phyloP scores from a whole-genome alignment of 352 stramenopile genomes.

The Pythium dissotocum region DNA sequence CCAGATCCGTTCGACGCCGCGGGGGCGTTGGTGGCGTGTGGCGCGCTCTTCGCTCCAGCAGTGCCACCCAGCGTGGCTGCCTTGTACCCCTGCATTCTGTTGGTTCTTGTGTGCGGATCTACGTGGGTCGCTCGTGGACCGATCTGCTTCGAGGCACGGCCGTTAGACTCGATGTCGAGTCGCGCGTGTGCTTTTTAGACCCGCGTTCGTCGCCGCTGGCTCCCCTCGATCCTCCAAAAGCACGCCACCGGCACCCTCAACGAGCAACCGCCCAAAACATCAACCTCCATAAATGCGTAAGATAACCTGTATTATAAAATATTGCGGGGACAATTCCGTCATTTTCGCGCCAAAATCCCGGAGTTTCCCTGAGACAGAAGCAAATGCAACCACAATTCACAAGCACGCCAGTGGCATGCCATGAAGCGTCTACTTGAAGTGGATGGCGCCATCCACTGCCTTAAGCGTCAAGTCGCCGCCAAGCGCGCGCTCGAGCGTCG shows the following conservation, averaged over 20 bases:
- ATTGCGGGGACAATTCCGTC: constrained; percentile 11
- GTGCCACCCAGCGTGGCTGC: constrained; percentile 23
- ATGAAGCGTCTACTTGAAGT: constrained; percentile 24
- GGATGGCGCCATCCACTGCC: constrained; percentile 27
- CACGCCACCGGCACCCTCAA: constrained; percentile 23
- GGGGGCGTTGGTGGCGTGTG: constrained; percentile 1
- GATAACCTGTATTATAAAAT: constrained; percentile 19
- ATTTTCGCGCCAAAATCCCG: constrained; percentile 8
- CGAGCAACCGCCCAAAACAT: constrained; percentile 15
- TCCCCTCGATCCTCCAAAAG: constrained; percentile 22
- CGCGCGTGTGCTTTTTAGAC: constrained; percentile 14
- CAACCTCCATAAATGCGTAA: constrained; percentile 16
- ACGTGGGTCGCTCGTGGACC: not conserved
- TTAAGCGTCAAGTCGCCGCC: constrained; percentile 62
- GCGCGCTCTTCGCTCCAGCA: constrained; percentile 6
- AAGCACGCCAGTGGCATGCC: constrained; percentile 1
- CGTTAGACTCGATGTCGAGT: constrained; percentile 5
- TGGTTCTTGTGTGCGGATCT: not conserved
- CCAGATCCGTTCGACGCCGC: constrained; percentile 11
- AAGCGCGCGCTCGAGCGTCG: constrained; percentile 71
- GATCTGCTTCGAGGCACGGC: constrained; percentile 1
- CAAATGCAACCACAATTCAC: not conserved
- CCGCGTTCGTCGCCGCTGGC: constrained; percentile 18
- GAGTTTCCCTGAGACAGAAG: not conserved
- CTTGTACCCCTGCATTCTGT: constrained; percentile 29